Evolutionary conservation across 768 basidiomycete genomes (phyloP), one percentile per base, ranked within the genome.

Genomic region (Lentinula sp.): DNA sequence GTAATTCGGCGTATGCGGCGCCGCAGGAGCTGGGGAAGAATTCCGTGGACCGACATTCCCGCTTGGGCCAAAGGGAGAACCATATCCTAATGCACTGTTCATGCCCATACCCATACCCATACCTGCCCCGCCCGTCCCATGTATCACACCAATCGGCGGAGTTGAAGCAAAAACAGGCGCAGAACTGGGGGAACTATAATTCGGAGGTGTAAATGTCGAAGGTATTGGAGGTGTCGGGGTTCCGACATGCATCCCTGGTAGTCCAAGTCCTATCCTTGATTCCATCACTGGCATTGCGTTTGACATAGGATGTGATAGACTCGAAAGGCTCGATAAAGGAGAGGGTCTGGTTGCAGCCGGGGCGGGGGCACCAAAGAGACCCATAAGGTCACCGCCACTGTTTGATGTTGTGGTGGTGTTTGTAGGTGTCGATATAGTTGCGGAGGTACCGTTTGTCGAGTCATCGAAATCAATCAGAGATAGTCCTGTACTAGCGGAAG

Each of bases 381-480:
- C 63, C 48, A 36, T 46, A n/a, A 39, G 20, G 13, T 58, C 59
- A 20, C 33, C n/a, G 13, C 18, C 8, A 42, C 15, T 58, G 48
- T n/a, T 63, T 33, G 6, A 57, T 60, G 57, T 36, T 37, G 84
- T 81, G 8, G 94, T 77, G 62, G 93, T 91, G 68, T 85, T 79
- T 58, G 66, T 73, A 1, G 74, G 65, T 16, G 71, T 67, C 13
- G 66, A 60, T 23, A 66, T 48, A 32, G 71, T 61, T 16, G 70
- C 52, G 18, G 68, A 58, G 7, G 68, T 32, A 51, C 61, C 57
- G 56, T 39, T 59, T 20, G 66, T 20, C 59, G 67, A 71, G 43
- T 91, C 90, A 66, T 93, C 89, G 63, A 94, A 79, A 72, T 93
- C 91, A 67, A 93, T 93, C 58, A 93, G 79, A 1, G 90, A 90